phyloP scores from a whole-genome alignment of 192 early-diverging fungal genomes.

The Oehlia diaphana region DNA sequence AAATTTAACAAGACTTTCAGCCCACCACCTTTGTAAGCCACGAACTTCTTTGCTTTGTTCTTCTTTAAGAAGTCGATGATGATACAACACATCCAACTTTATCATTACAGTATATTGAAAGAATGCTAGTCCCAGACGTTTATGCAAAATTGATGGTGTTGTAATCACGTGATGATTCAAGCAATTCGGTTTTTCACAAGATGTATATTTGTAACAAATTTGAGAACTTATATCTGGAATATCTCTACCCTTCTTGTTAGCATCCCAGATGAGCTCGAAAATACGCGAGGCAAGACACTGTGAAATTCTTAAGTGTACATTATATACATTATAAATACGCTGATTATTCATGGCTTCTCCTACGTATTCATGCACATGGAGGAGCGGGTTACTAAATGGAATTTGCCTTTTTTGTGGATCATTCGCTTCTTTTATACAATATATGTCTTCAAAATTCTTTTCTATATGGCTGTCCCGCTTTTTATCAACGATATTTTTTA shows the following conservation, averaged over 20 bases:
- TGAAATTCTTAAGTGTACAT: not conserved
- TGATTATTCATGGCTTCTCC: not conserved
- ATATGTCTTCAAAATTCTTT: constrained; percentile 1
- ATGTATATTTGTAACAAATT: not conserved
- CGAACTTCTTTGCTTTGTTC: not conserved
- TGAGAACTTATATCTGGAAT: not conserved
- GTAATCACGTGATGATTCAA: not conserved
- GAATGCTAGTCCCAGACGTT: not conserved
- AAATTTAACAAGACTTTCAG: not conserved
- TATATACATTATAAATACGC: not conserved
- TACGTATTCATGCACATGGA: too few relatives aligned
- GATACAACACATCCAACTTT: not conserved
- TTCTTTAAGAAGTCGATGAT: not conserved
- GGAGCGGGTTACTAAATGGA: not conserved
- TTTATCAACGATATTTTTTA: not conserved
- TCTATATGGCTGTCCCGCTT: too few relatives aligned
- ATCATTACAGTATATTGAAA: constrained; percentile 2
- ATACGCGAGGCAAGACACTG: constrained; percentile 15
- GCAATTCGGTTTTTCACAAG: constrained; percentile 7
- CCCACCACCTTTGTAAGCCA: not conserved
- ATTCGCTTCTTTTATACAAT: not conserved
- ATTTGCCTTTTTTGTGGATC: not conserved
- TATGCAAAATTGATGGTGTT: not conserved
- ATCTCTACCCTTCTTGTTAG: not conserved
- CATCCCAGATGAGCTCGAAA: not conserved